Evolutionary conservation across 768 basidiomycete species (phyloP).

Genomic region (Suillus sp.): DNA sequence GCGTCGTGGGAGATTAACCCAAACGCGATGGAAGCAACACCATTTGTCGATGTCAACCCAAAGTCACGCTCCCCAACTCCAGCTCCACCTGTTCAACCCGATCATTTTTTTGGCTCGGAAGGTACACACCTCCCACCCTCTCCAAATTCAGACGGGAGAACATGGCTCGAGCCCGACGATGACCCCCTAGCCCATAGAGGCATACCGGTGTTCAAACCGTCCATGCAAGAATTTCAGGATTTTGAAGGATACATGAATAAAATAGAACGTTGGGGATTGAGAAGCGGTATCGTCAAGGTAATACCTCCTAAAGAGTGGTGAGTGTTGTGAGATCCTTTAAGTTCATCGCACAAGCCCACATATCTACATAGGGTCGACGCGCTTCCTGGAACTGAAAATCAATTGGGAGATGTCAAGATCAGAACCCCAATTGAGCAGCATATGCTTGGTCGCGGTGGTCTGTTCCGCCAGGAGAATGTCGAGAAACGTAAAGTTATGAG

Average conservation of each 20-base stretch:
- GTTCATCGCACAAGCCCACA: conserved; percentile 18
- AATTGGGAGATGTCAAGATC: conserved; percentile 76
- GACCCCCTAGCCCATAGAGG: conserved; percentile 84
- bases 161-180: conserved; percentile 76
- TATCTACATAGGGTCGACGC: conserved; percentile 58
- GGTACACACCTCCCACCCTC: conserved; percentile 51
- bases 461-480: conserved; percentile 89
- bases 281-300: conserved; percentile 93
- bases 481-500: conserved; percentile 85
- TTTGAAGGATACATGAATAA: conserved; percentile 90
- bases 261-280: conserved; percentile 88
- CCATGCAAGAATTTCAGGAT: conserved; percentile 87
- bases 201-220: conserved; percentile 95
- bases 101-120: conserved; percentile 78
- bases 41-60: conserved; percentile 7
- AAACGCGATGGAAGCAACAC: conserved; percentile 26
- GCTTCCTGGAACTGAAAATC: conserved; percentile 70
- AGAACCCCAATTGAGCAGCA: conserved; percentile 92
- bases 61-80: conserved; percentile 56
- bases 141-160: conserved; percentile 60
- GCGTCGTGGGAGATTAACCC: conserved; percentile 16
- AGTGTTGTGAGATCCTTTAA: conserved; percentile 31
- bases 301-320: conserved; percentile 95
- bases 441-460: conserved; percentile 83
- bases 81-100: conserved; percentile 62